Evolutionary conservation across 1,139 yeast genomes (phyloP).

Genomic region (Candida mesenterica): DNA sequence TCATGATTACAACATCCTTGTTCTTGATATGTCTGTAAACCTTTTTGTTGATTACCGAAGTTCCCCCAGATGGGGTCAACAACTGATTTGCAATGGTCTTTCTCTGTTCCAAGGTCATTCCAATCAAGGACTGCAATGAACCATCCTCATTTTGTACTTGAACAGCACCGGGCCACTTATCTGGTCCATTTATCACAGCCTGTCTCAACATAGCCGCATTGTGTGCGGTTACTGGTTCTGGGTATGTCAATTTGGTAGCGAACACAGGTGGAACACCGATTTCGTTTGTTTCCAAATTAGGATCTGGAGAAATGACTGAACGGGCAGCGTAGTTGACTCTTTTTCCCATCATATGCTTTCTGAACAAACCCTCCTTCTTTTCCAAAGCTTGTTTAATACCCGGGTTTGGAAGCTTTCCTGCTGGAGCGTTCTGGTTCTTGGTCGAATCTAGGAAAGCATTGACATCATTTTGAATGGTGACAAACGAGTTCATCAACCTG

Average conservation of each 20-base stretch:
- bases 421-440: constrained; percentile 73
- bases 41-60: constrained; percentile 73
- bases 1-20: constrained; percentile 95
- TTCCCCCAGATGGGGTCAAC: constrained; percentile 71
- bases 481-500: constrained; percentile 92
- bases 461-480: constrained; percentile 91
- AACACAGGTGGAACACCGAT: constrained; percentile 99
- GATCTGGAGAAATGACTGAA: constrained; percentile 98
- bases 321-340: constrained; percentile 99
- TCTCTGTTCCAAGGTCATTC: constrained; percentile 91
- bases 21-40: constrained; percentile 92
- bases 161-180: constrained; percentile 97
- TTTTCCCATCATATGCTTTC: constrained; percentile 99
- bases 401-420: constrained; percentile 76
- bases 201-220: constrained; percentile 88
- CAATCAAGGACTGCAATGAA: constrained; percentile 73
- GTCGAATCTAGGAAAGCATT: constrained; percentile 92
- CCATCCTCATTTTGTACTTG: constrained; percentile 98
- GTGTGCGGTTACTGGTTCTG: constrained; percentile 96
- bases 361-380: constrained; percentile 96
- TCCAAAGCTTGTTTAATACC: constrained; percentile 98
- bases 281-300: constrained; percentile 94
- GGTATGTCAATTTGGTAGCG: constrained; percentile 91
- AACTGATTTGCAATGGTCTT: constrained; percentile 95
- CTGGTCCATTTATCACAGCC: constrained; percentile 97